Evolutionary conservation across 805 yeast genomes (phyloP).

Genomic region (Saccharomycopsis capsularis): DNA sequence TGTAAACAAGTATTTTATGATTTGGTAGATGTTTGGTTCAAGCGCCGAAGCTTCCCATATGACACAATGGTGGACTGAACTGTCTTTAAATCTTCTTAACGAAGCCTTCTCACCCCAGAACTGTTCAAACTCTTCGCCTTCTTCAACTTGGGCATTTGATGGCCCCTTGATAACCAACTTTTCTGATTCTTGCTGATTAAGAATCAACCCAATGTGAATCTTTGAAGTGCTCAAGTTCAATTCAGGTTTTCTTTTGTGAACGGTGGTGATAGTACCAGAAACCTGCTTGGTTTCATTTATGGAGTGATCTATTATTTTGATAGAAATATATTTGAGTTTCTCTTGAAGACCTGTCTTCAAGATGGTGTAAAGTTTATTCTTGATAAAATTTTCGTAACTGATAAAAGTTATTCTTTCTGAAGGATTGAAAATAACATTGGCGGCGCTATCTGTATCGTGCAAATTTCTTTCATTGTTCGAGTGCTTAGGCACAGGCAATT

Average conservation of each 20-base stretch:
- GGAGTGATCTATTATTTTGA: constrained; percentile 18
- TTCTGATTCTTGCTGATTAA: constrained; percentile 69
- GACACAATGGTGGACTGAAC: constrained; percentile 82
- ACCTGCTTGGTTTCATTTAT: constrained; percentile 12
- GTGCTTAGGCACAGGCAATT: constrained; percentile 37
- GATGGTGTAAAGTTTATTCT: constrained; percentile 52
- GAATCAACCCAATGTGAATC: constrained; percentile 53
- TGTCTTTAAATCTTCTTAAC: constrained; percentile 87
- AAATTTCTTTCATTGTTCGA: constrained; percentile 38
- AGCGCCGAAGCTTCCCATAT: constrained; percentile 60
- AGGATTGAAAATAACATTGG: constrained; percentile 66
- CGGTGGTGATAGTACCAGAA: constrained; percentile 15
- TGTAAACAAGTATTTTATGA: constrained; percentile 55
- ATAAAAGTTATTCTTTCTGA: constrained; percentile 65
- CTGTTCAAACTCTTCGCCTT: constrained; percentile 57
- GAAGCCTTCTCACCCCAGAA: constrained; percentile 91
- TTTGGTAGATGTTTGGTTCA: constrained; percentile 59
- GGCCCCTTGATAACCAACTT: constrained; percentile 87
- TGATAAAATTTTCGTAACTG: constrained; percentile 59
- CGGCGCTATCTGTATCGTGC: constrained; percentile 62
- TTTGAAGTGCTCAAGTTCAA: constrained; percentile 27
- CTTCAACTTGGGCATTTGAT: constrained; percentile 46
- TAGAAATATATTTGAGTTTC: constrained; percentile 27
- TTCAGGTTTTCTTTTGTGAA: constrained; percentile 45
- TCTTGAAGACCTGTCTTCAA: constrained; percentile 52